Base-by-base conservation (phyloP, 441 rosid genomes). In the Eutrema salsugineum region DNA sequence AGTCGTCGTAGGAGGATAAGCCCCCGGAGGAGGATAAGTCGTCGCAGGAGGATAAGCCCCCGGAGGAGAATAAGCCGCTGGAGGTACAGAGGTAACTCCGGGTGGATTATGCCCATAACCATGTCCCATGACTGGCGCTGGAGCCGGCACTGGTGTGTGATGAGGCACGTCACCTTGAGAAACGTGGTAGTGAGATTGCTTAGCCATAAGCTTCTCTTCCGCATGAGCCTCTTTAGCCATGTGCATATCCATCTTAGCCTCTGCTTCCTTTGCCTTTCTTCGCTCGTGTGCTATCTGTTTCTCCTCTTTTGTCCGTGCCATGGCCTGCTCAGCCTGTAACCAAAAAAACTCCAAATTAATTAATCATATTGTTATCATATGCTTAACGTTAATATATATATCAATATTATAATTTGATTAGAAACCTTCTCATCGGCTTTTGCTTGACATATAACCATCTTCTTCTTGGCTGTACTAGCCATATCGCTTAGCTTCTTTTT, bases 401-500 rank as follows among this genome's bases (percentile, higher is more conserved):
- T 32, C 11, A 40, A 35, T 11, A n/a, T 6, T 17, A 27, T 10
- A 39, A 11, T 28, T 16, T 19, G 55, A 24, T 30, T 19, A 40
- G 1, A 64, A 64, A 77, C 93, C 85, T 89, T 80, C 50, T 86
- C 91, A 47, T 84, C 81, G 5, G 73, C 85, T 81, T 81, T 83
- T 39, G 94, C 89, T 70, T 42, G 78, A 84, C 80, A 83, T 32
- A 83, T 75, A 55, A 78, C 70, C 15, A 84, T 11, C 59, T 83
- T 86, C 82, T 85, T 87, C 59, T 86, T 88, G 61, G 87, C 88
- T 42, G 81, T 70, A 68, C 94, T 83, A 53, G 90, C 91, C 79
- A 82, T 67, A 77, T 88, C 83, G 77, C 85, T 86, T 35, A 88
- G 44, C 81, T 89, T 91, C 75, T 88, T 81, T 77, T 78, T 86